Conservation (phyloP, 495 filamentous ascomycete species). For the Xylaria cubensis region DNA sequence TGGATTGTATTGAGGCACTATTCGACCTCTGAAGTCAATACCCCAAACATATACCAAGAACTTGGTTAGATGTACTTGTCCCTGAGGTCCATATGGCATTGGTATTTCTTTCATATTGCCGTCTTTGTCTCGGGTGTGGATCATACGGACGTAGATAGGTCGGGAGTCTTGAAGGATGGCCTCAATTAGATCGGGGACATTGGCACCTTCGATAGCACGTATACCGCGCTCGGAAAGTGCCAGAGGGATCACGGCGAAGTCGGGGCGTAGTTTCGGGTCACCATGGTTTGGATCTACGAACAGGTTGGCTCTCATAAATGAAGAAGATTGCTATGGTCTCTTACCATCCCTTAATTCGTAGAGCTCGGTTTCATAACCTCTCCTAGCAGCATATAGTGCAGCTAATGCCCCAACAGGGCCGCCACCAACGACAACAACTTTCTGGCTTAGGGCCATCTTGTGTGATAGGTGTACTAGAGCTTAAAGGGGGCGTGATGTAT, state of each 20-base stretch:
- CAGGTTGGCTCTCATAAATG: background rate
- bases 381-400: constrained; percentile 77
- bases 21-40: constrained; percentile 8
- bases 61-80: background rate
- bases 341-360: constrained; percentile 81
- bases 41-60: background rate
- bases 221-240: constrained; percentile 81
- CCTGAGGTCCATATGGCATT: constrained; percentile 10
- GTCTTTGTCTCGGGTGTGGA: background rate
- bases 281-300: constrained; percentile 13
- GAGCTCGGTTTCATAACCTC: constrained; percentile 79
- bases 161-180: background rate
- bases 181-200: background rate
- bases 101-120: background rate
- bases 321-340: constrained; percentile 25
- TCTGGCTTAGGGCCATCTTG: constrained; percentile 47
- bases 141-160: background rate
- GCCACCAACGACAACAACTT: constrained; percentile 75
- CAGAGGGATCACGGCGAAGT: constrained; percentile 65
- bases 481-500: background rate
- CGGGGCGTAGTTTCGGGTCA: background rate
- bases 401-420: constrained; percentile 81
- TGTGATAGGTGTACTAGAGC: background rate
- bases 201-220: constrained; percentile 58
- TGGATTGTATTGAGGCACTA: constrained; percentile 61